A percentile compares a stretch with the other conserved stretches of the same genome.
Evolutionary conservation across 306 rosid genomes (phyloP).

Genomic region (Pyrus communis): DNA sequence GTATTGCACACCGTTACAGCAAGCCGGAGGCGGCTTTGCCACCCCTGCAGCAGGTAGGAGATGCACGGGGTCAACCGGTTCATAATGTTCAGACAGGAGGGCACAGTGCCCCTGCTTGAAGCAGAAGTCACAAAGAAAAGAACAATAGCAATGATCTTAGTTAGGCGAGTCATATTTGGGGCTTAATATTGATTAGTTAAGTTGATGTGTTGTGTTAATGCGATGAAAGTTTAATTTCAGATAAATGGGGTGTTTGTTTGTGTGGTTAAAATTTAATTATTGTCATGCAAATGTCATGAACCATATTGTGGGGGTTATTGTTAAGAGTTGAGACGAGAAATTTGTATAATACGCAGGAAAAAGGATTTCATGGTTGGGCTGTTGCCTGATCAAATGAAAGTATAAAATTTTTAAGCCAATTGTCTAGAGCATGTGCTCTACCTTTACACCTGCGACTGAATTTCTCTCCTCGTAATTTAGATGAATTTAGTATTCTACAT

Average conservation of each 20-base stretch:
- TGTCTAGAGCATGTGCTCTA: too few relatives aligned
- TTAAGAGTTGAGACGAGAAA: neutral
- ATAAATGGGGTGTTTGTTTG: neutral
- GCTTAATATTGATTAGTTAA: neutral
- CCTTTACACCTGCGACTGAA: too few relatives aligned
- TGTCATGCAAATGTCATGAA: neutral
- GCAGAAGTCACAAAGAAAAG: neutral
- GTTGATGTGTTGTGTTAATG: neutral
- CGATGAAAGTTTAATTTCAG: neutral
- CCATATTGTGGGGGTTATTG: neutral
- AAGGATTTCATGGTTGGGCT: conserved; percentile 6
- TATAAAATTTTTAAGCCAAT: neutral
- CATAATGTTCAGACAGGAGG: neutral
- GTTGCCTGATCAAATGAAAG: neutral
- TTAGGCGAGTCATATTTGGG: neutral
- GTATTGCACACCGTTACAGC: neutral
- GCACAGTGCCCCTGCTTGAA: neutral
- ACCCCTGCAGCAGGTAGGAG: neutral
- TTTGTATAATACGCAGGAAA: neutral
- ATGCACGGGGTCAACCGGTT: neutral
- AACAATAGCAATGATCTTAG: neutral
- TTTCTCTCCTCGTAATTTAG: too few relatives aligned
- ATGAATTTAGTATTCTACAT: too few relatives aligned
- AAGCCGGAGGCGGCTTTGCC: neutral
- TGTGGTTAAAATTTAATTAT: neutral